phyloP scores from a whole-genome alignment of 2,329 filamentous ascomycete genomes.

The Penicillium paneum region DNA sequence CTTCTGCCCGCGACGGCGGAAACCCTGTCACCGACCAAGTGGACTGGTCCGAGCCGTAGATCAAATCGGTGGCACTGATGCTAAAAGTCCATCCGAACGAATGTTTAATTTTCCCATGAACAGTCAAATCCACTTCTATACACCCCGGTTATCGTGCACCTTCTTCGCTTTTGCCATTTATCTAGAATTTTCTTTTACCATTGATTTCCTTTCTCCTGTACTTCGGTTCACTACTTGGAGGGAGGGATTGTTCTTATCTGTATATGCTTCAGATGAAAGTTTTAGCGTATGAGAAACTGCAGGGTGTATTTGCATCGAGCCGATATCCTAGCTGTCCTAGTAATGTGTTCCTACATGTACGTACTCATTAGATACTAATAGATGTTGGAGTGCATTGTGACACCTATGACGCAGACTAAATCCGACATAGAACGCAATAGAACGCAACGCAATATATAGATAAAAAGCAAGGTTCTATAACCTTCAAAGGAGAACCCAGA shows the following conservation, averaged over 20 bases:
- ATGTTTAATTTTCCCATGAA: conserved; percentile 19
- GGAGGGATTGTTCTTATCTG: conserved; percentile 19
- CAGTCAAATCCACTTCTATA: conserved; percentile 19
- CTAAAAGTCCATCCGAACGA: conserved; percentile 13
- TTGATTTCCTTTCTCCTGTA: background rate
- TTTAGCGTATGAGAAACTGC: conserved; percentile 8
- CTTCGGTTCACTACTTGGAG: background rate
- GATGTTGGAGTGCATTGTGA: background rate
- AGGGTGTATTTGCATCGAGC: background rate
- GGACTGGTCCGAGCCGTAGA: conserved; percentile 81
- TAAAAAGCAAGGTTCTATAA: background rate
- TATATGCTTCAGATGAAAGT: conserved; percentile 22
- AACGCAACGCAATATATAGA: background rate
- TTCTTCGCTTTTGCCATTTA: background rate
- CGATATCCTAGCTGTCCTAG: background rate
- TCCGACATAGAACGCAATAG: background rate
- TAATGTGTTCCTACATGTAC: background rate
- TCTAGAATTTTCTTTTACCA: background rate
- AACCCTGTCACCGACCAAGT: conserved; percentile 83
- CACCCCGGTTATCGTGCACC: conserved; percentile 5
- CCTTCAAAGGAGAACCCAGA: background rate
- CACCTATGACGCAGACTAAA: background rate
- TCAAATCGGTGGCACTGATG: conserved; percentile 8
- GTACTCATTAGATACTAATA: background rate
- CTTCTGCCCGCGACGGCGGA: conserved; percentile 67